phyloP scores from a whole-genome alignment of 164 flowering plant genomes.

The Vitis labrusca region DNA sequence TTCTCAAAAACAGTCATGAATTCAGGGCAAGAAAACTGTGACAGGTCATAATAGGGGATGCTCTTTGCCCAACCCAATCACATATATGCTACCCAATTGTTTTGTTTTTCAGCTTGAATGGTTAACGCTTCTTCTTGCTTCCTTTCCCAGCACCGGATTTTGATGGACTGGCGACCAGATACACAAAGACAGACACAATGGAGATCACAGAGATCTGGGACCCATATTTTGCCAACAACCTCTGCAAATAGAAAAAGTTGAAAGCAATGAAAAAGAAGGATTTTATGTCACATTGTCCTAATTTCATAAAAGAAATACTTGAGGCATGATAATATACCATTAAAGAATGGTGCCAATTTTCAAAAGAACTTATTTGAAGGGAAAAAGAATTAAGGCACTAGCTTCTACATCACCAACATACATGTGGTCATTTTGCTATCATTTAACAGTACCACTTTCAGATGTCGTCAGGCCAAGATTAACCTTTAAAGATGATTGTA shows the following conservation, averaged over 20 bases:
- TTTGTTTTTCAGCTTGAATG: background rate
- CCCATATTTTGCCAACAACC: constrained; percentile 78
- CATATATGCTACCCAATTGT: background rate
- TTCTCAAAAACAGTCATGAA: background rate
- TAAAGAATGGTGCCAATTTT: background rate
- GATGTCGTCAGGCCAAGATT: too few species aligned
- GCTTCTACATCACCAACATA: too few species aligned
- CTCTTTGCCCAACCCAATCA: background rate
- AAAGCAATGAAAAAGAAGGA: background rate
- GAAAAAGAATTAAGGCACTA: too few species aligned
- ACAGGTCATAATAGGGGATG: background rate
- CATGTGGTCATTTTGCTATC: too few species aligned
- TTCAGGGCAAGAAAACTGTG: background rate
- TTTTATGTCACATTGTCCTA: too few species aligned
- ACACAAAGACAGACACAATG: constrained; percentile 62
- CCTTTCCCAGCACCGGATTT: constrained; percentile 67
- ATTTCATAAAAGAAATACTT: background rate
- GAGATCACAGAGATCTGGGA: constrained; percentile 71
- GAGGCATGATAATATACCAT: background rate
- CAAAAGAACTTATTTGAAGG: background rate
- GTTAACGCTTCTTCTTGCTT: constrained; percentile 81
- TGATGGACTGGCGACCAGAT: constrained; percentile 67
- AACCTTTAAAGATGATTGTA: too few species aligned
- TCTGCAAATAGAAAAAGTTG: constrained; percentile 45
- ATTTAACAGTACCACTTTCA: too few species aligned